phyloP scores from a whole-genome alignment of 73 alveolate genomes.

The Stentor coeruleus region DNA sequence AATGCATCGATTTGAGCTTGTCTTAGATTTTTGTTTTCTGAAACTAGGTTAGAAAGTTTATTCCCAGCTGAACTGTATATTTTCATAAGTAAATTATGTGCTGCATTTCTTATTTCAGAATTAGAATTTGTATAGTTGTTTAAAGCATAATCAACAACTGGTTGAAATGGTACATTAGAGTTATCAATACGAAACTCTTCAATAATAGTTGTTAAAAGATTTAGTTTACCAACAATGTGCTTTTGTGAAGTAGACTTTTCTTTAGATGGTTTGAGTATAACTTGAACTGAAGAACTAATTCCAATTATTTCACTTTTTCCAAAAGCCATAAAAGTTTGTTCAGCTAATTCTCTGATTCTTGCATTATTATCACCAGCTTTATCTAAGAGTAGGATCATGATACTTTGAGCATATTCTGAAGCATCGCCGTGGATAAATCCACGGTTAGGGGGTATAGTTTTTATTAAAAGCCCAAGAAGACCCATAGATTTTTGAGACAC shows the following conservation, averaged over 20 bases:
- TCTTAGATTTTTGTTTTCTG: slow-evolving; percentile 55
- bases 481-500: slow-evolving; percentile 68
- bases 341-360: slow-evolving; percentile 85
- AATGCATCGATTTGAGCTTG: slow-evolving; percentile 69
- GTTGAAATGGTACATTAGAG: slow-evolving; percentile 69
- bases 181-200: slow-evolving; percentile 71
- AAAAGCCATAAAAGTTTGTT: slow-evolving; percentile 71
- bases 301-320: slow-evolving; percentile 85
- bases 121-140: slow-evolving; percentile 77
- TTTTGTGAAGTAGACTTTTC: slow-evolving; percentile 47
- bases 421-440: slow-evolving; percentile 51
- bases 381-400: slow-evolving; percentile 67
- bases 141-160: slow-evolving; percentile 79
- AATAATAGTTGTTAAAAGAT: slow-evolving; percentile 64
- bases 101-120: slow-evolving; percentile 80
- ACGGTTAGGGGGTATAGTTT: slow-evolving; percentile 52
- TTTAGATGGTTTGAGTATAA: slow-evolving; percentile 68
- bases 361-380: slow-evolving; percentile 88
- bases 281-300: slow-evolving; percentile 57
- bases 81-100: slow-evolving; percentile 73
- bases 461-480: slow-evolving; percentile 46
- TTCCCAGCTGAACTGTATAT: slow-evolving; percentile 83
- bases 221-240: slow-evolving; percentile 86
- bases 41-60: slow-evolving; percentile 59
- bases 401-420: slow-evolving; percentile 54